phyloP scores from a whole-genome alignment of 495 filamentous ascomycete species.

The Xylaria longipes region DNA sequence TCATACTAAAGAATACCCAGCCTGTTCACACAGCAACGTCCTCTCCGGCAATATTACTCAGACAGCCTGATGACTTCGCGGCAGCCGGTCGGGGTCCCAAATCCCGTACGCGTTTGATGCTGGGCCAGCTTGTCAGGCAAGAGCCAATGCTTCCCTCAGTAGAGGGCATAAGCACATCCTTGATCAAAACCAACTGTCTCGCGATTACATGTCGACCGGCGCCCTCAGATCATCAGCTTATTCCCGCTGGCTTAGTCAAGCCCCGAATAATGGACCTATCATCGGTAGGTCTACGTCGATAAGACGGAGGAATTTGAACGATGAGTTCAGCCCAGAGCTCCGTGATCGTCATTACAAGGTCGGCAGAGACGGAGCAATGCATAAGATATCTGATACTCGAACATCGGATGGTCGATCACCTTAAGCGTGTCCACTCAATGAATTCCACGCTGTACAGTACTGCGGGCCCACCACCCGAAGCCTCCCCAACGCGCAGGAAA shows the following conservation, averaged over 20 bases:
- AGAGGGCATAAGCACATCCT: neutral
- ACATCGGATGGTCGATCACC: constrained; percentile 21
- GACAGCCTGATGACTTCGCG: neutral
- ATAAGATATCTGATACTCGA: constrained; percentile 4
- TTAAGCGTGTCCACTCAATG: constrained; percentile 23
- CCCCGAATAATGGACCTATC: neutral
- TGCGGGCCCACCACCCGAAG: constrained; percentile 12
- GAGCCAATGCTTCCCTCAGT: neutral
- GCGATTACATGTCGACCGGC: neutral
- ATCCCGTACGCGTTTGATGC: neutral
- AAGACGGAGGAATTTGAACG: neutral
- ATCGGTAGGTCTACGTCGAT: neutral
- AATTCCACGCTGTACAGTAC: neutral
- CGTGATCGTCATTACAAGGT: neutral
- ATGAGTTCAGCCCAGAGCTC: neutral
- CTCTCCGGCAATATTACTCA: neutral
- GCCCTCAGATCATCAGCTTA: neutral
- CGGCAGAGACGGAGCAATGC: neutral
- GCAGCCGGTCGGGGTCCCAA: neutral
- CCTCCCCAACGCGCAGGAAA: neutral
- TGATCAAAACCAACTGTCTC: neutral
- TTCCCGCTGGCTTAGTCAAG: neutral
- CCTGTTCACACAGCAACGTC: constrained; percentile 10
- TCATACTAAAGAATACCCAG: constrained; percentile 4
- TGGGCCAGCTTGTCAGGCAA: neutral